Evolutionary conservation across 495 filamentous ascomycete genomes (phyloP), one percentile per base, ranked within the genome.

Genomic region (Neohortaea acidophila): DNA sequence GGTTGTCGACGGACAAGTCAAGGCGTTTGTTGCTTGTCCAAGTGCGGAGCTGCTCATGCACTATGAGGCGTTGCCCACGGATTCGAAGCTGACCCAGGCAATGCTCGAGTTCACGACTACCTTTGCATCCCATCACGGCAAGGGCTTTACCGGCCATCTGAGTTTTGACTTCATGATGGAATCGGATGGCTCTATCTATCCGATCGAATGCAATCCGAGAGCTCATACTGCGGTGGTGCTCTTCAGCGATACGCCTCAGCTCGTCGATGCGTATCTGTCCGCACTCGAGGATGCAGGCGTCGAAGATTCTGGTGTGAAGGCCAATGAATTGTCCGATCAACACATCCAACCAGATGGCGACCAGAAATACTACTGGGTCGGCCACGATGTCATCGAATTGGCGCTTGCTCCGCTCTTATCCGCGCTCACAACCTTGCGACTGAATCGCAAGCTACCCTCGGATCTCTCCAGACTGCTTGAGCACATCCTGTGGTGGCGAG

Each of bases 101-200:
- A 73, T 83, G 59, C 63, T 71, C 9, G 55, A 51, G 3, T 77
- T 83, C 39, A 81, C 79, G 34, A 51, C 67, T 23, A 54, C 45
- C 11, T 73, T 79, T 44, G 70, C 70, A 0, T 39, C 46, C 12
- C 63, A 62, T 30, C 61, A 56, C 8, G 67, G 63, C 0, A 48
- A 51, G 4, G 47, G 59, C 4, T 55, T 79, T 51, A 84, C 77
- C 0, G 79, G 81, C 3, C 81, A 87, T 54, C 51, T 84, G 9
- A 70, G 65, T 5, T 70, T 85, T 32, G 68, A 75, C 43, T 68
- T 85, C 29, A 57, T 81, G 45, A 66, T 79, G 5, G 30, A 49
- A 39, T 12, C 39, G 21, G 7, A 45, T 43, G 21, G 38, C 19
- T 33, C 0, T 5, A 38, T 78, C 9, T 67, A 67, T 38, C 64